These are phyloP conservation scores for Cladosporium phlei DNA, from an alignment of 2,329 filamentous ascomycete species.

Conservation along the genomic window DNA sequence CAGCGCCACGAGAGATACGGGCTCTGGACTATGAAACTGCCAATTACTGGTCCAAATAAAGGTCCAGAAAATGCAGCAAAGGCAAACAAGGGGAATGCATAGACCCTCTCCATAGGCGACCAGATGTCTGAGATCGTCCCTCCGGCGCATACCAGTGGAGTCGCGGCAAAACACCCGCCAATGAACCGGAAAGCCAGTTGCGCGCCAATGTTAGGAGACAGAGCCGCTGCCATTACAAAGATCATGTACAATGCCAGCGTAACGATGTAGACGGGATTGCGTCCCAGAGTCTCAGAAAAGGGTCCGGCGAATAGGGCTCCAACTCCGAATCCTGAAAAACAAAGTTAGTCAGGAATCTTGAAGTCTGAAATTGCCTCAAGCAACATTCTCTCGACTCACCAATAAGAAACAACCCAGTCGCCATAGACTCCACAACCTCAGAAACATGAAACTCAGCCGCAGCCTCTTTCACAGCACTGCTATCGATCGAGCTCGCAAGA, in stretches of 20 bases:
- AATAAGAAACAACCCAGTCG: slow-evolving; percentile 36
- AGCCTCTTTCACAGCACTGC: neutral
- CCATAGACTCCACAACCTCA: slow-evolving; percentile 12
- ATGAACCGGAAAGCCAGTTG: slow-evolving; percentile 23
- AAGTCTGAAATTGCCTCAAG: no score
- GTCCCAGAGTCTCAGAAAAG: slow-evolving; percentile 35
- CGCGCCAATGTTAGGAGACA: slow-evolving; percentile 21
- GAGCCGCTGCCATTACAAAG: slow-evolving; percentile 19
- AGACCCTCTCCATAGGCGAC: slow-evolving; percentile 19
- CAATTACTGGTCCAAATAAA: slow-evolving; percentile 38
- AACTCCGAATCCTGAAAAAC: slow-evolving; percentile 39
- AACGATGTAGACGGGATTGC: slow-evolving; percentile 23
- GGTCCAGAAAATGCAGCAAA: slow-evolving; percentile 28
- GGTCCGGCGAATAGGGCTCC: slow-evolving; percentile 37
- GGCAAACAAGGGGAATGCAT: slow-evolving; percentile 21
- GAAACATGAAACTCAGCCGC: slow-evolving; percentile 12
- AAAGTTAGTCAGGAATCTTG: no score
- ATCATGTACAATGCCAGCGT: slow-evolving; percentile 15
- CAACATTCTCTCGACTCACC: no score
- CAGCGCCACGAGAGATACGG: slow-evolving; percentile 37
- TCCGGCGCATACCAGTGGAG: slow-evolving; percentile 23
- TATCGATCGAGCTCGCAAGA: slow-evolving; percentile 11
- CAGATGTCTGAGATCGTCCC: slow-evolving; percentile 25
- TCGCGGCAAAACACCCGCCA: slow-evolving; percentile 22
- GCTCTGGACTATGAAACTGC: slow-evolving; percentile 36